phyloP scores from a whole-genome alignment of 2,329 filamentous ascomycete genomes.

The Fusarium nanum region DNA sequence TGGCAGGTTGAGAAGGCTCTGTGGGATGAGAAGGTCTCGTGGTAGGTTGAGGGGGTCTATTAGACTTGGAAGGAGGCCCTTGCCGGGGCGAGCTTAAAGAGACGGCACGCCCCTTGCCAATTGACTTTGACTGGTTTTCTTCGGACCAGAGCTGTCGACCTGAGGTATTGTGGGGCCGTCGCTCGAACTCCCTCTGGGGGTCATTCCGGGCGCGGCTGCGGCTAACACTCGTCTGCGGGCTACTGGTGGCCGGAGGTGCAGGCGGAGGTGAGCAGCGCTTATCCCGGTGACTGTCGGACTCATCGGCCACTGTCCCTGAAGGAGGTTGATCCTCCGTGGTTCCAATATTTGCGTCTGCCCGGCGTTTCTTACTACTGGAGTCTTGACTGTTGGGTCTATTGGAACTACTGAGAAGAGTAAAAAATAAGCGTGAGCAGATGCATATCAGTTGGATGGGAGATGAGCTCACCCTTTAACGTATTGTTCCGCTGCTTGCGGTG shows the following conservation, averaged over 20 bases:
- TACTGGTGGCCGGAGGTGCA: slow-evolving; percentile 12
- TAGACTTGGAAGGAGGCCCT: background rate
- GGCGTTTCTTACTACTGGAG: slow-evolving; percentile 15
- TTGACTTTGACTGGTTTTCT: slow-evolving; percentile 35
- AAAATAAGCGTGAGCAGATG: slow-evolving; percentile 3
- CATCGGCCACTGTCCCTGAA: background rate
- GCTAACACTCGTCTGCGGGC: slow-evolving; percentile 28
- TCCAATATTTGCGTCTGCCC: slow-evolving; percentile 10
- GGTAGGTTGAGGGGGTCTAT: background rate
- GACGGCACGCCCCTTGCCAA: slow-evolving; percentile 12
- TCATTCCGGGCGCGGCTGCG: slow-evolving; percentile 28
- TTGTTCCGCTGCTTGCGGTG: slow-evolving; percentile 6
- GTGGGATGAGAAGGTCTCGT: slow-evolving; percentile 3
- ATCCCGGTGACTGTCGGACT: slow-evolving; percentile 28
- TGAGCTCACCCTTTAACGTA: slow-evolving; percentile 26
- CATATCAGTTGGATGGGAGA: background rate
- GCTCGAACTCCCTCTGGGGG: slow-evolving; percentile 39
- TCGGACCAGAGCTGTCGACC: slow-evolving; percentile 48
- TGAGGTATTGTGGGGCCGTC: slow-evolving; percentile 25
- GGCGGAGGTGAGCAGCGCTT: slow-evolving; percentile 48
- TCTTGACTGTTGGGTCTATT: background rate
- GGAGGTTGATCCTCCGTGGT: background rate
- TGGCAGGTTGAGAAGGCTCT: background rate
- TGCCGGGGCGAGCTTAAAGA: slow-evolving; percentile 10
- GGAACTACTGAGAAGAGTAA: background rate